Base-by-base conservation (phyloP, 2,329 filamentous ascomycete genomes). In the Beauveria sp. region DNA sequence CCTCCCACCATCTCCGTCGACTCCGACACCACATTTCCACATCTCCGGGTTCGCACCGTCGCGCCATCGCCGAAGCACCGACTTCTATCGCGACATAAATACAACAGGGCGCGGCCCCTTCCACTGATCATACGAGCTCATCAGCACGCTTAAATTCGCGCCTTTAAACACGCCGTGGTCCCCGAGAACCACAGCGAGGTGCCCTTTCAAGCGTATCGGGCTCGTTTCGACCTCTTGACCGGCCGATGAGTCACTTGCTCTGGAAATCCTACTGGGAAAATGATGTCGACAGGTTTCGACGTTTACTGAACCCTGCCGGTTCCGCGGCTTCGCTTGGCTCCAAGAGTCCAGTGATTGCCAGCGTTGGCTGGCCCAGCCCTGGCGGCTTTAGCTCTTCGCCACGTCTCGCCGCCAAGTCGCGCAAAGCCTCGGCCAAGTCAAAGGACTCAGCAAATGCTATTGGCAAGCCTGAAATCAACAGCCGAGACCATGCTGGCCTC, bases 231-330 rank as follows among this genome's bases (percentile, higher is more conserved):
- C 64, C 70, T 67, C 68, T 75, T 73, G 46, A 56, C 78, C 86
- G 46, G 70, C 73, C 85, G 86, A 94, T 97, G 93, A 97, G 91
- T 88, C 89, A 92, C 80, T 85, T 89, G 84, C 86, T 99, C 76
- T 97, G 93, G 93, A 92, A 92, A 84, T 91, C 85, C 75, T 97
- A 93, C 75, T 89, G 96, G 81, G 89, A 97, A 86, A 90, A 97
- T 84, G 92, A 99, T 86, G 89, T 96, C 86, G 92, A 96, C 75
- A 86, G 80, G 73, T 97, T 99, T 84, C 89, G 90, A 79, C 89
- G 88, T 80, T 84, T 96, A 72, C 84, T 99, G 83, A 87, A 87
- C 71, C 85, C 85, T 74, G 82, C 88, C 76, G 80, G 82, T 71
- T 82, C 81, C 73, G 82, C 78, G 71, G 71, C 80, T 64, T 83